A percentile compares a stretch with the other conserved stretches of the same genome.
Evolutionary conservation across 495 filamentous ascomycete species (phyloP).

Genomic region (Penicillium cinerascens): DNA sequence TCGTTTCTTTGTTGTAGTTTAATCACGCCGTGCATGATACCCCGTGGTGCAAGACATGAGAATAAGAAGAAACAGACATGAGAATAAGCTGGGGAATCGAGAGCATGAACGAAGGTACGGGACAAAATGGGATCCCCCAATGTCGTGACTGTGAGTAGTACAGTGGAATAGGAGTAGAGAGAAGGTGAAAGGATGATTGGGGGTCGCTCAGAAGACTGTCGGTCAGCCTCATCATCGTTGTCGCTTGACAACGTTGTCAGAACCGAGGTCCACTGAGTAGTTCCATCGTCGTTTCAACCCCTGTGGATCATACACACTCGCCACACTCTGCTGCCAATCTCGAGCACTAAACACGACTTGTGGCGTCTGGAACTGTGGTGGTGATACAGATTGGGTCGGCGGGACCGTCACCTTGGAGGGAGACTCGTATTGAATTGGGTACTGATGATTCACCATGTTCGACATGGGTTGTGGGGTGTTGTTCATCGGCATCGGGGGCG

Average conservation of each 20-base stretch:
- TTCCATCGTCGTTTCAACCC: slow-evolving; percentile 74
- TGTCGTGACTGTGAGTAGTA: neutral
- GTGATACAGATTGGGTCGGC: slow-evolving; percentile 47
- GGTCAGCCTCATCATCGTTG: slow-evolving; percentile 24
- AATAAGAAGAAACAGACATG: neutral
- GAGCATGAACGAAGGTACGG: neutral
- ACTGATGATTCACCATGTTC: slow-evolving; percentile 30
- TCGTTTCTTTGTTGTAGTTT: neutral
- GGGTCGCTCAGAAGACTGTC: neutral
- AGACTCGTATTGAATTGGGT: slow-evolving; percentile 38
- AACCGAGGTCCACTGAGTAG: slow-evolving; percentile 35
- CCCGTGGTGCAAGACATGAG: neutral
- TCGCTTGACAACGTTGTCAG: slow-evolving; percentile 33
- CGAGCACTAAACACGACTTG: slow-evolving; percentile 79
- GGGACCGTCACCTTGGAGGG: slow-evolving; percentile 33
- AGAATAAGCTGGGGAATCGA: neutral
- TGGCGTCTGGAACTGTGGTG: slow-evolving; percentile 53
- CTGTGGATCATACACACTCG: slow-evolving; percentile 75
- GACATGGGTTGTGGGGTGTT: slow-evolving; percentile 32
- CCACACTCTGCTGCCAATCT: slow-evolving; percentile 96
- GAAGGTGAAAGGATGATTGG: neutral
- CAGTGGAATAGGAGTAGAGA: neutral
- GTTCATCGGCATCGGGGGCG: slow-evolving; percentile 42
- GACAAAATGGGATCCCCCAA: neutral
- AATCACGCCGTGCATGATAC: neutral